Conservation (phyloP, 129 eudicot species). For the Rutidosis leptorrhynchoides region DNA sequence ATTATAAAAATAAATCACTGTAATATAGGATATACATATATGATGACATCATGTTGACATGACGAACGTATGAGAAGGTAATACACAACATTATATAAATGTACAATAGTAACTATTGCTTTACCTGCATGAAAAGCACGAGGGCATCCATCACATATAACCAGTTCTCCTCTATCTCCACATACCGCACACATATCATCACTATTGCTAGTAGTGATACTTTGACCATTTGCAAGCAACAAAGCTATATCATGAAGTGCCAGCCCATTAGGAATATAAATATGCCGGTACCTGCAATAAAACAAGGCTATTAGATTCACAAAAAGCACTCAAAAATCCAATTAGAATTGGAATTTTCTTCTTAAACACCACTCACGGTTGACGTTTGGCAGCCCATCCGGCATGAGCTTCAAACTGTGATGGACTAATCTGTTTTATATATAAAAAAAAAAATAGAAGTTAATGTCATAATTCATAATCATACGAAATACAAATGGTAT, state of each 20-base stretch:
- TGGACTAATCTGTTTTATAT: constrained; percentile 88
- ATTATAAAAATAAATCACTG: neutral
- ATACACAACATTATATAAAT: neutral
- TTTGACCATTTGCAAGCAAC: constrained; percentile 80
- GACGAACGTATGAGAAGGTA: neutral
- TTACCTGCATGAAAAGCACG: constrained; percentile 91
- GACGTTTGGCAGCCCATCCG: constrained; percentile 96
- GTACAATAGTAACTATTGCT: constrained; percentile 8
- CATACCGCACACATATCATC: constrained; percentile 97
- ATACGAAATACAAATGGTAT: constrained; percentile 10
- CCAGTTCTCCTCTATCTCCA: constrained; percentile 80
- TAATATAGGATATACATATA: constrained; percentile 11
- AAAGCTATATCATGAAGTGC: constrained; percentile 88
- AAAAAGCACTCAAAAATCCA: neutral
- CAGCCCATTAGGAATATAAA: constrained; percentile 64
- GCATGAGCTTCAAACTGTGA: constrained; percentile 98
- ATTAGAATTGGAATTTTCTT: constrained; percentile 5
- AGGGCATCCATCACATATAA: constrained; percentile 81
- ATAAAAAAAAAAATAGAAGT: constrained; percentile 14
- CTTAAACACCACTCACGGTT: constrained; percentile 67
- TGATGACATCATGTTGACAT: constrained; percentile 14
- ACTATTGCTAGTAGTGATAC: constrained; percentile 54
- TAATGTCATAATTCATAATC: neutral
- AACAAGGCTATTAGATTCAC: neutral
- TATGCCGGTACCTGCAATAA: constrained; percentile 74